phyloP scores from a whole-genome alignment of 306 rosid species.

The Glycine latifolia region DNA sequence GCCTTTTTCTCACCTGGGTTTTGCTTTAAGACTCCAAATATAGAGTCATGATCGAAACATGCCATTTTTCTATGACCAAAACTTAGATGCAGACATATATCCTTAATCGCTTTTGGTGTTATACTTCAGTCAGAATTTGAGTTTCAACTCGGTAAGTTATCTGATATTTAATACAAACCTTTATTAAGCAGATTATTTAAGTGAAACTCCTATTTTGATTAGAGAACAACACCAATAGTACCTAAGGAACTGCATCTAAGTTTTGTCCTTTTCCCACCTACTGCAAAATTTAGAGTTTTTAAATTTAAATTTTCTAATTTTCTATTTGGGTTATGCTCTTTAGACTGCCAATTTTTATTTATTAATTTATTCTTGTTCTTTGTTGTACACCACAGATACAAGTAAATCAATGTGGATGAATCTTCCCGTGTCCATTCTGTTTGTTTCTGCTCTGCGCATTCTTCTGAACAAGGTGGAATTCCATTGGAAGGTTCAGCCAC shows the following conservation, averaged over 20 bases:
- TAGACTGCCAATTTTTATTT: neutral
- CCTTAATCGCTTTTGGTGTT: neutral
- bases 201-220: neutral
- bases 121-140: neutral
- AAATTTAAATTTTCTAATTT: constrained; percentile 19
- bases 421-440: constrained; percentile 77
- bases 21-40: constrained; percentile 10
- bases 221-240: neutral
- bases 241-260: neutral
- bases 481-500: constrained; percentile 69
- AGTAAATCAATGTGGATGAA: constrained; percentile 99
- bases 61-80: neutral
- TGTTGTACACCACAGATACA: constrained; percentile 66
- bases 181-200: neutral
- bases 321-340: constrained; percentile 15
- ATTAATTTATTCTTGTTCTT: neutral
- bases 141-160: neutral
- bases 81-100: neutral
- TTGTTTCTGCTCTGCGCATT: constrained; percentile 69
- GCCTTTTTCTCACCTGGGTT: constrained; percentile 16
- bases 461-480: constrained; percentile 78
- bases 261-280: neutral
- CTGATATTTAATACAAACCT: neutral
- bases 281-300: neutral
- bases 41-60: constrained; percentile 2